Evolutionary conservation across 75 land plant species (phyloP).

Genomic region (Picea glauca): DNA sequence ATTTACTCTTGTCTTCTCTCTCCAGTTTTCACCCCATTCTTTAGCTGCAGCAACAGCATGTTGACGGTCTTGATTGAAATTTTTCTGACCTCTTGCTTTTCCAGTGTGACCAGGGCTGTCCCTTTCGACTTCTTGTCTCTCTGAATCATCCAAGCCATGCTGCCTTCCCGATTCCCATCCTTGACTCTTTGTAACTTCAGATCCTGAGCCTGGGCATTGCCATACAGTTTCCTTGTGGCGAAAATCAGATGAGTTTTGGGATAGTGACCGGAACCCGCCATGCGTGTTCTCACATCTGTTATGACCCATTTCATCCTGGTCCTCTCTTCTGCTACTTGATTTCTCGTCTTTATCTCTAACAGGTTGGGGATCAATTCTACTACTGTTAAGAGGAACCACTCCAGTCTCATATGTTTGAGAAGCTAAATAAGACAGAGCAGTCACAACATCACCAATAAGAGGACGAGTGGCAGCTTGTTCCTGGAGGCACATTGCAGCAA

Average conservation of each 20-base stretch:
- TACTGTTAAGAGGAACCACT: slow-evolving; percentile 26
- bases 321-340: slow-evolving; percentile 5
- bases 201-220: slow-evolving; percentile 16
- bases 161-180: slow-evolving; percentile 54
- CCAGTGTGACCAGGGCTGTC: slow-evolving; percentile 49
- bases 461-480: slow-evolving; percentile 86
- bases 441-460: slow-evolving; percentile 84
- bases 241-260: slow-evolving; percentile 55
- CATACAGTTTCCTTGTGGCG: slow-evolving; percentile 21
- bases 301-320: slow-evolving; percentile 23
- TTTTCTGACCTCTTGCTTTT: slow-evolving; percentile 30
- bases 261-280: slow-evolving; percentile 29
- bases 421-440: slow-evolving; percentile 78
- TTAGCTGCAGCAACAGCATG: slow-evolving; percentile 75
- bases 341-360: slow-evolving; percentile 29
- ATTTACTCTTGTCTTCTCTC: slow-evolving; percentile 56
- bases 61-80: slow-evolving; percentile 40
- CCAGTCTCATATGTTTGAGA: slow-evolving; percentile 74
- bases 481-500: slow-evolving; percentile 93
- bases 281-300: slow-evolving; percentile 9
- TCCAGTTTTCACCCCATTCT: slow-evolving; percentile 88
- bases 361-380: slow-evolving; percentile 47
- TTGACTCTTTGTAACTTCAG: slow-evolving; percentile 24
- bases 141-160: slow-evolving; percentile 43
- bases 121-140: slow-evolving; percentile 30